These are phyloP conservation scores for Fusarium albidum DNA, from an alignment of 2,329 filamentous ascomycete species.

Conservation along the genomic window DNA sequence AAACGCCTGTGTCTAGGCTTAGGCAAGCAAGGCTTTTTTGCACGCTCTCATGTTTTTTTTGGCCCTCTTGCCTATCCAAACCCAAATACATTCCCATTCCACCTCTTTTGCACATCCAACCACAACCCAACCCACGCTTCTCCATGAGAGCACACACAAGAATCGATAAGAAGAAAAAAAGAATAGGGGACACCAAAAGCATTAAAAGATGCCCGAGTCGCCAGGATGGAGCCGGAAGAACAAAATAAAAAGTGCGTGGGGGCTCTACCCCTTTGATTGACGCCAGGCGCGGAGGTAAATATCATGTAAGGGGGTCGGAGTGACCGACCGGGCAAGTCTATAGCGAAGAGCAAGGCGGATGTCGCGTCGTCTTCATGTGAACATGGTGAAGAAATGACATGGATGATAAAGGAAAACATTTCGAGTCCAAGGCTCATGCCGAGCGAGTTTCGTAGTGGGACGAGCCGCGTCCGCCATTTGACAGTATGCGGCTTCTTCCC, in stretches of 20 bases:
- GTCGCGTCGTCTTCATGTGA: slow-evolving; percentile 31
- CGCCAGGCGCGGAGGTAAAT: slow-evolving; percentile 32
- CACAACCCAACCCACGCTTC: slow-evolving; percentile 19
- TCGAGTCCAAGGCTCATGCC: slow-evolving; percentile 34
- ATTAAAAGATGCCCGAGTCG: slow-evolving; percentile 39
- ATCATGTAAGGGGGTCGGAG: slow-evolving; percentile 31
- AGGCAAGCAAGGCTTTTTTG: slow-evolving; percentile 32
- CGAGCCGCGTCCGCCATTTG: not conserved
- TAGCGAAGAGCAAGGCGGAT: slow-evolving; percentile 36
- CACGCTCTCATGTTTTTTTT: slow-evolving; percentile 18
- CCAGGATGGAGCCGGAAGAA: slow-evolving; percentile 42
- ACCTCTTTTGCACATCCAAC: slow-evolving; percentile 30
- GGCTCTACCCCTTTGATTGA: slow-evolving; percentile 40
- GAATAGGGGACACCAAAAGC: slow-evolving; percentile 29
- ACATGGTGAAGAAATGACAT: slow-evolving; percentile 31
- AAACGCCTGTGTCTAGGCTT: slow-evolving; percentile 33
- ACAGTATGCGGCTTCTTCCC: not conserved
- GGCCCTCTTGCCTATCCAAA: slow-evolving; percentile 27
- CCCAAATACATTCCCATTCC: slow-evolving; percentile 28
- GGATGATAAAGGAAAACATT: slow-evolving; percentile 33
- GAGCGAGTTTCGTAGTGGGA: slow-evolving; percentile 14
- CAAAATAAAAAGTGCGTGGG: slow-evolving; percentile 31
- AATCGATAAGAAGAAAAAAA: slow-evolving; percentile 35
- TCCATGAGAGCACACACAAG: slow-evolving; percentile 28
- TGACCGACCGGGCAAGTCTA: slow-evolving; percentile 39